Base-by-base conservation (phyloP, 1,284 basidiomycete genomes). In the Laetiporus sulphureus region DNA sequence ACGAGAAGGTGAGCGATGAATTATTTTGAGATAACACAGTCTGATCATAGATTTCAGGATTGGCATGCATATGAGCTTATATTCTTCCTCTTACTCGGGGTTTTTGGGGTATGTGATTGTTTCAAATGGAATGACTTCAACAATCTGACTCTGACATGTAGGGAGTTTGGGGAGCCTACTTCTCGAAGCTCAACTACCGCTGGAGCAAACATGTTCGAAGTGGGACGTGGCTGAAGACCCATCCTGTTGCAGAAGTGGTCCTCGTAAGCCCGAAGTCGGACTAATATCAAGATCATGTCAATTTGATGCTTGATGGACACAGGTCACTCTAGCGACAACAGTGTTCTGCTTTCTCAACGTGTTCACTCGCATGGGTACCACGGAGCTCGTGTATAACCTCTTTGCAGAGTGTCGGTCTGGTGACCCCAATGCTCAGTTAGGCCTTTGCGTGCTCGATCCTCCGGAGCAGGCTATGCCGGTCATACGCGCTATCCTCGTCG, bases 81-180 rank as follows among this genome's bases (percentile, higher is more conserved):
- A 18, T 84, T 89, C 25, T 98, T 96, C 64, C 59, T 94, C 11
- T 57, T 93, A 23, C 73, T 98, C 11, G 94, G 94, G 6, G 69
- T 93, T 25, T 80, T 95, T 51, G 93, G 93, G 15, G 86, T 88
- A 65, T 41, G 74, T 55, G 2, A 21, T 18, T 3, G 18, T 18
- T 25, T 21, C 25, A 8, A 21, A 24, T 12, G 21, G 20, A 30
- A 15, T 13, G 18, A 5, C 32, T 29, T 34, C 30, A 38, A 50
- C 40, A 49, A 42, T 32, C 22, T 42, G 25, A 47, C 23, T 36
- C 29, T 34, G 12, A 16, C 25, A 23, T 18, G 13, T 53, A 89
- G 86, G 95, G 94, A 8, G 61, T 97, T 13, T 98, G 95, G 57
- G 95, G 95, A 5, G 95, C 92, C 12, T 83, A 84, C 53, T 97